Percentiles rank a stretch among this genome's conserved stretches.
These are phyloP conservation scores for Acer saccharum DNA, from an alignment of 345 rosid genomes.

Conservation along the genomic window DNA sequence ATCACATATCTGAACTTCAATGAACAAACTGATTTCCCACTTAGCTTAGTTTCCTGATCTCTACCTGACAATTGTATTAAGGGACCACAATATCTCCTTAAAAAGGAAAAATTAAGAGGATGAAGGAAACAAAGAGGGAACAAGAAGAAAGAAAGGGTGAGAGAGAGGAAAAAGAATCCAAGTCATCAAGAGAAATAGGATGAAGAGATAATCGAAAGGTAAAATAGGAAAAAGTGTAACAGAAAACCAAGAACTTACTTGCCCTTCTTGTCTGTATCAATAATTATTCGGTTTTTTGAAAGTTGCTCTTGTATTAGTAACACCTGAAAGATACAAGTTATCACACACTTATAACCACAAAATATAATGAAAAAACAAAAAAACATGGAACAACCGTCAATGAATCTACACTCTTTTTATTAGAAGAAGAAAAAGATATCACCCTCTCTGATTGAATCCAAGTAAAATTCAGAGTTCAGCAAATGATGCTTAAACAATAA, in stretches of 20 bases:
- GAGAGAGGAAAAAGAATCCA: not conserved
- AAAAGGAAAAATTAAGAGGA: not conserved
- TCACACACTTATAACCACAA: not conserved
- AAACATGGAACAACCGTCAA: not conserved
- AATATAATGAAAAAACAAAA: not conserved
- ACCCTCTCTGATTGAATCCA: not conserved
- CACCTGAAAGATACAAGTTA: slow-evolving; percentile 57
- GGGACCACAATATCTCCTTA: not conserved
- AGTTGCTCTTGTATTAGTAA: slow-evolving; percentile 93
- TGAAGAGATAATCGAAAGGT: not conserved
- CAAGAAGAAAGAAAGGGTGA: not conserved
- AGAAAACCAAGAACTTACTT: slow-evolving; percentile 62
- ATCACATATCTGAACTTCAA: slow-evolving; percentile 3
- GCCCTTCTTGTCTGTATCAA: slow-evolving; percentile 89
- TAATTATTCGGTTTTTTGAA: slow-evolving; percentile 90
- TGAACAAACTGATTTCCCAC: not conserved
- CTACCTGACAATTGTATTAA: not conserved
- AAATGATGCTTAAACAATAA: slow-evolving; percentile 2
- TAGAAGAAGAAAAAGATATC: not conserved
- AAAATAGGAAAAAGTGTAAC: not conserved
- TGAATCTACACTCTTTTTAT: not conserved
- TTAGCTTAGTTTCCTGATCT: not conserved
- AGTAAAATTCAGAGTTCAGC: not conserved
- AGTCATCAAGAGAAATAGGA: not conserved
- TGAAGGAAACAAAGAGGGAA: not conserved